phyloP scores from a whole-genome alignment of 2,329 filamentous ascomycete genomes.

The Hirsutella minnesotensis region DNA sequence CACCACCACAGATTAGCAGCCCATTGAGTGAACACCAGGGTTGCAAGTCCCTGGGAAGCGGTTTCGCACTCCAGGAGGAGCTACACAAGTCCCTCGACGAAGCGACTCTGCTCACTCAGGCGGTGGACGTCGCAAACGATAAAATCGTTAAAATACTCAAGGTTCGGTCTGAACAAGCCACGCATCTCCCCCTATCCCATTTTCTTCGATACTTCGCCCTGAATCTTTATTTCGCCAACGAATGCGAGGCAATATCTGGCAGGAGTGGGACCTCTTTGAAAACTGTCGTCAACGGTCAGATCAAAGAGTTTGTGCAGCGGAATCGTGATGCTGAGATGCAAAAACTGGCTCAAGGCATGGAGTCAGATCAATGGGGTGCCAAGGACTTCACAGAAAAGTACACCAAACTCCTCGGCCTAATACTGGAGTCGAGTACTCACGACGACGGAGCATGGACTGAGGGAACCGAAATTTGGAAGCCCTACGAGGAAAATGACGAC shows the following conservation, averaged over 20 bases:
- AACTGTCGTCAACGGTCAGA: slow-evolving; percentile 69
- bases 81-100: slow-evolving; percentile 67
- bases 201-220: slow-evolving; percentile 77
- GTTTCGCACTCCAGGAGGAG: slow-evolving; percentile 54
- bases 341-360: slow-evolving; percentile 63
- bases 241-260: slow-evolving; percentile 76
- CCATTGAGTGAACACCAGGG: slow-evolving; percentile 26
- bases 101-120: slow-evolving; percentile 65
- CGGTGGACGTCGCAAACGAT: slow-evolving; percentile 70
- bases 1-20: slow-evolving; percentile 38
- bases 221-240: slow-evolving; percentile 73
- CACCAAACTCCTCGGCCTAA: slow-evolving; percentile 45
- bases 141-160: slow-evolving; percentile 65
- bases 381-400: slow-evolving; percentile 61
- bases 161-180: slow-evolving; percentile 64
- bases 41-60: slow-evolving; percentile 12
- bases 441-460: slow-evolving; percentile 58
- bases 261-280: slow-evolving; percentile 66
- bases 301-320: slow-evolving; percentile 64
- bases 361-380: slow-evolving; percentile 68
- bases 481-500: slow-evolving; percentile 26
- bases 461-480: slow-evolving; percentile 45
- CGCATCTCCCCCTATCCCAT: slow-evolving; percentile 51
- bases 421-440: slow-evolving; percentile 58
- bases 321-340: slow-evolving; percentile 64